Conservation (phyloP, 129 eudicot genomes). For the Daucus carota region DH1_v3.0 NC_030383.2:11199001-11199500, state of each 20-base stretch:
- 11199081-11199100: not conserved
- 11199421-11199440: constrained; percentile 93
- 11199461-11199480: constrained; percentile 68
- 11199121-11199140: no score
- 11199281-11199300: constrained; percentile 13
- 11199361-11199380: constrained; percentile 95
- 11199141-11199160: no score
- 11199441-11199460: constrained; percentile 94
- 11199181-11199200: not conserved
- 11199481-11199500: constrained; percentile 85
- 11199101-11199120: not conserved
- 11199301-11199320: constrained; percentile 96
- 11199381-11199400: constrained; percentile 94
- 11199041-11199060: not conserved
- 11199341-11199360: constrained; percentile 94
- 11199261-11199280: not conserved
- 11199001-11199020: not conserved
- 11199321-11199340: constrained; percentile 85
- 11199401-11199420: constrained; percentile 97
- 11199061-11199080: not conserved
- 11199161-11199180: no score
- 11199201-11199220: not conserved
- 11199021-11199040: not conserved
- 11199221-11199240: not conserved
- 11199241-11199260: not conserved